Base-by-base conservation (phyloP, 108 stramenopile species). In the Discostella pseudostelligera region DNA sequence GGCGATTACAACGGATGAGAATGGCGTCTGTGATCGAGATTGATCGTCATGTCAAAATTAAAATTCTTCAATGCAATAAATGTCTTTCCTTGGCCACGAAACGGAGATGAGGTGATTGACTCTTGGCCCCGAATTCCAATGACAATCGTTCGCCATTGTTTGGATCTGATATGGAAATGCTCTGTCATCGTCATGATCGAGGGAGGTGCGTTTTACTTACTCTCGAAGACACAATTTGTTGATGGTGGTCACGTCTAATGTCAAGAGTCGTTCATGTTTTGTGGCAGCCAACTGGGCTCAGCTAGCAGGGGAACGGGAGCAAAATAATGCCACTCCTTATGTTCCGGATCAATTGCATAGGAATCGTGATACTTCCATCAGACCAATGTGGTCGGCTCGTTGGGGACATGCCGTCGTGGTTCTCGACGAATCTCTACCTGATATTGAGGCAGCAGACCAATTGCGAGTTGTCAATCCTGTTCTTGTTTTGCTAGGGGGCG, bases 371-470 rank as follows among this genome's bases (percentile, higher is more conserved):
- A 48, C 65, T 12, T 67, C 74, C 4, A 26, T 62, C 3, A 43
- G 75, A 47, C 75, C 80, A 4, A 76, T 83, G 78, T 83, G 74
- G 74, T 61, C 74, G 1, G 78, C 75, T 47, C 47, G 82, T 44
- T 83, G 74, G 74, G 82, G 82, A 0, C 82, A 83, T 59, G 48
- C 74, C 6, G 22, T 63, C 32, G 78, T 80, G 11, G 82, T 83
- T 22, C 59, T 80, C 7, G 74, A 83, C 47, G 58, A 72, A 43
- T 73, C 79, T 55, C 47, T 83, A 11, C 65, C 82, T 8, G 65
- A 69, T 12, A 78, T 79, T 26, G 70, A 83, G 37, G 80, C 79
- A 51, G 73, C 71, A 20, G 49, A 60, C 11, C 39, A 69, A 0
- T 39, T 53, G 4, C 36, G 32, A 65, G 58, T 37, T 51, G 57